Evolutionary conservation across 768 basidiomycete species (phyloP).

Genomic region (Lactarius tabidus): DNA sequence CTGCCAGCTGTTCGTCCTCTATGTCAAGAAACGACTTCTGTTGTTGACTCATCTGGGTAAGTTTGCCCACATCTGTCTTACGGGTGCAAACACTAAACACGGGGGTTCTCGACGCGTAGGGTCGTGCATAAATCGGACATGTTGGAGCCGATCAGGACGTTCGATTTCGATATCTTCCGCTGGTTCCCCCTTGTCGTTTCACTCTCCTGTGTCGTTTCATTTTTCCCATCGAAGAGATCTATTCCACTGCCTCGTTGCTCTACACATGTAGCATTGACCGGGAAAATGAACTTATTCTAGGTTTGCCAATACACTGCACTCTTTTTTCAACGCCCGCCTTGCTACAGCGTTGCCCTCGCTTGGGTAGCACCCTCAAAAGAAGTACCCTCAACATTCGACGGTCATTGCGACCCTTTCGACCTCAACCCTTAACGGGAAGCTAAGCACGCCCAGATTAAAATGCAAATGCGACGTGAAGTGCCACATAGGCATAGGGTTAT

Average conservation of each 20-base stretch:
- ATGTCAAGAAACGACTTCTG: background rate
- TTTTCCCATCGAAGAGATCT: background rate
- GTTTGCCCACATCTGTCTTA: background rate
- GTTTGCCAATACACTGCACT: too few relatives aligned
- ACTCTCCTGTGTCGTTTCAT: background rate
- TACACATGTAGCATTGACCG: background rate
- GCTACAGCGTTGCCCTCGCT: background rate
- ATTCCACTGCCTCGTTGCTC: background rate
- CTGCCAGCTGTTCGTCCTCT: too few relatives aligned
- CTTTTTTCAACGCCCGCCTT: background rate
- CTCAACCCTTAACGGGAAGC: background rate
- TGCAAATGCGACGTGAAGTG: background rate
- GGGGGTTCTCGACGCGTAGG: background rate
- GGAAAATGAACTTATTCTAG: too few relatives aligned
- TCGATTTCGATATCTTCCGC: background rate
- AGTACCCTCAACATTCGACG: background rate
- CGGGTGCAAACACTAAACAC: background rate
- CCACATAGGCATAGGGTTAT: background rate
- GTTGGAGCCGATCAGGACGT: background rate
- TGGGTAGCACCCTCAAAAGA: background rate
- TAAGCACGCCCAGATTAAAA: background rate
- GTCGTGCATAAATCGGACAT: background rate
- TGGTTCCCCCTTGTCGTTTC: background rate
- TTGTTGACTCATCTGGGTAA: background rate
- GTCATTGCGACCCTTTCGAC: background rate